These are phyloP conservation scores for Nitzschia palea DNA, from an alignment of 108 stramenopile genomes.

Conservation along the genomic window DNA sequence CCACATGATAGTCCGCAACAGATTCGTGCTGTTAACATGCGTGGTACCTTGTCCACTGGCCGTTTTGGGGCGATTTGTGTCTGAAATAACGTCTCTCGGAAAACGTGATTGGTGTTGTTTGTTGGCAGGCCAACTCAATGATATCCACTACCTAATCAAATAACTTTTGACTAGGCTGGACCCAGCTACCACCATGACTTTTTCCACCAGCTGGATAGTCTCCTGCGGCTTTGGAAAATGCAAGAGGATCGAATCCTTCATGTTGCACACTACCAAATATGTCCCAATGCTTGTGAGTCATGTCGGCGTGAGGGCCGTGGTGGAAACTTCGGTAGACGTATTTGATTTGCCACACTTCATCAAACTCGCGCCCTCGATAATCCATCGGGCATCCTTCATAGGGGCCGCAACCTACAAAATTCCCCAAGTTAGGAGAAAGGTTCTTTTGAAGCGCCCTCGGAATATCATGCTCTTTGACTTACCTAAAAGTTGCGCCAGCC, in stretches of 20 bases:
- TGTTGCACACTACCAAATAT: conserved; percentile 27
- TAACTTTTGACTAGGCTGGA: not conserved
- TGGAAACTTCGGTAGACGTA: conserved; percentile 35
- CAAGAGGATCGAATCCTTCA: conserved; percentile 50
- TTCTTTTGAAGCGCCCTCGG: too few species aligned
- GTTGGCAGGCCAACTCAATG: not conserved
- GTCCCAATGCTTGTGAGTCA: conserved; percentile 31
- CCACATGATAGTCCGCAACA: too few species aligned
- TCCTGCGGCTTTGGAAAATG: conserved; percentile 31
- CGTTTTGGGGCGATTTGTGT: too few species aligned
- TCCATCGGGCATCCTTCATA: conserved; percentile 38
- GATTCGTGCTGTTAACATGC: too few species aligned
- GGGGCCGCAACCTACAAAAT: conserved; percentile 48
- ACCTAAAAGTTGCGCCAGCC: conserved; percentile 13
- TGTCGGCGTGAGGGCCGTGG: not conserved
- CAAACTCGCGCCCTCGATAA: conserved; percentile 31
- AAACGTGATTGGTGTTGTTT: not conserved
- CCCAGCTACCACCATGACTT: not conserved
- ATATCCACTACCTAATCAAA: not conserved
- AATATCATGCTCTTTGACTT: too few species aligned
- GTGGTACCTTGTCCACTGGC: too few species aligned
- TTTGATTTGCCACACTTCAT: conserved; percentile 59
- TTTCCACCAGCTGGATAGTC: conserved; percentile 31
- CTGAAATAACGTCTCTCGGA: too few species aligned
- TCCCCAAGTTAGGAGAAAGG: too few species aligned